These are phyloP conservation scores for Mortierella claussenii DNA, from an alignment of 192 early-diverging fungal species.

Conservation along the genomic window DNA sequence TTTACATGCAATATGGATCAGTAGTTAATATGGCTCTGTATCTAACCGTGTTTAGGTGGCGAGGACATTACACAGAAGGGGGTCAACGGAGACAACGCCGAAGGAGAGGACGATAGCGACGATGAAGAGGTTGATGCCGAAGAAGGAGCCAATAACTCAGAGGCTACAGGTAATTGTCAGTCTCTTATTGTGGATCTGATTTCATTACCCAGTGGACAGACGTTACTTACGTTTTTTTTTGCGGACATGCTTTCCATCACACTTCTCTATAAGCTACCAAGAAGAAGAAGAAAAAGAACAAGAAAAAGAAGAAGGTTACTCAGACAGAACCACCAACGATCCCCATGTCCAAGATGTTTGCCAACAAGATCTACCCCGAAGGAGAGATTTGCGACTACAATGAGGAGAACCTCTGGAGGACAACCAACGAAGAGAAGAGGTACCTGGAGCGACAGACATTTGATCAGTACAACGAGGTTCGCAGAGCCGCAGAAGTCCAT, in stretches of 20 bases:
- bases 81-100: conserved; percentile 41
- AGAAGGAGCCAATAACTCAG: conserved; percentile 41
- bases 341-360: conserved; percentile 87
- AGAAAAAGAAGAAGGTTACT: conserved; percentile 64
- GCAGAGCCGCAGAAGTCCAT: conserved; percentile 95
- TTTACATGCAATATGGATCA: background rate
- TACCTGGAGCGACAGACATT: conserved; percentile 77
- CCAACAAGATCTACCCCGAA: conserved; percentile 78
- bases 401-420: conserved; percentile 90
- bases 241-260: conserved; percentile 1
- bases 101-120: conserved; percentile 51
- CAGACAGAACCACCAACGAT: conserved; percentile 76
- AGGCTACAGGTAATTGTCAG: conserved; percentile 36
- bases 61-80: conserved; percentile 17
- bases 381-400: conserved; percentile 89
- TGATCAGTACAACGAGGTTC: conserved; percentile 83
- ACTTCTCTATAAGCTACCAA: conserved; percentile 53
- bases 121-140: conserved; percentile 57
- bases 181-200: conserved; percentile 2
- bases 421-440: conserved; percentile 94
- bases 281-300: conserved; percentile 77
- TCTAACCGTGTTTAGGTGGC: background rate
- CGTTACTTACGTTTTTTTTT: conserved; percentile 27
- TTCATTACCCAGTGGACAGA: too few species aligned
- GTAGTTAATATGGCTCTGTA: too few species aligned